Base-by-base conservation (phyloP, 257 asterid genomes). In the Solanum chaucha region DNA sequence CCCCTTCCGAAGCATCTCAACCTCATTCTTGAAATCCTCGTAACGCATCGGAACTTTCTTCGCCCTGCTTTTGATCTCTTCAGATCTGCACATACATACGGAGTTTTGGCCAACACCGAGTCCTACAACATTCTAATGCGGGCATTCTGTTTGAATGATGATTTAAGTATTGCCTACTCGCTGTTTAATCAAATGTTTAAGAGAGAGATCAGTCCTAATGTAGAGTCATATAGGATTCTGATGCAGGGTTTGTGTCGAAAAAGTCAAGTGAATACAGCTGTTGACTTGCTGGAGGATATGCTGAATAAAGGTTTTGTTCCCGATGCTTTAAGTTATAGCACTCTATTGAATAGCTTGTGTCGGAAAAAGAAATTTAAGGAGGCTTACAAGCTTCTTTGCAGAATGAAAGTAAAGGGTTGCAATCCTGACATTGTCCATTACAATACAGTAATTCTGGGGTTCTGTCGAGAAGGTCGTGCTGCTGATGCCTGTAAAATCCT, bases 381-480 rank as follows among this genome's bases (percentile, higher is more conserved):
- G 90, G 98, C 99, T 44, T 97, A 94, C 91, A 95, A 97, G 92
- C 94, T 97, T 91, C 95, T 97, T 6, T 97, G 98, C 83, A 91
- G 98, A 87, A 97, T 97, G 99, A 95, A 94, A 90, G 89, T 94
- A 89, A 95, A 93, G 90, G 98, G 98, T 48, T 97, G 99, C 92
- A 89, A 93, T 74, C 98, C 99, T 24, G 99, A 97, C 90, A 91
- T 94, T 8, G 92, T 95, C 85, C 99, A 97, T 86, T 95, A 95
- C 86, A 97, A 95, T 84, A 97, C 96, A 4, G 95, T 95, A 71
- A 94, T 97, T 88, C 82, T 87, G 38, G 99, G 99, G 30, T 94
- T 92, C 84, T 97, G 99, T 86, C 91, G 97, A 88, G 93, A 86
- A 73, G 98, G 98, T 34, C 95, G 94, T 32, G 96, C 95, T 84